These are phyloP conservation scores for Lasiosphaeriaceae sp. DNA, from an alignment of 495 filamentous ascomycete species.

Conservation along the genomic window DNA sequence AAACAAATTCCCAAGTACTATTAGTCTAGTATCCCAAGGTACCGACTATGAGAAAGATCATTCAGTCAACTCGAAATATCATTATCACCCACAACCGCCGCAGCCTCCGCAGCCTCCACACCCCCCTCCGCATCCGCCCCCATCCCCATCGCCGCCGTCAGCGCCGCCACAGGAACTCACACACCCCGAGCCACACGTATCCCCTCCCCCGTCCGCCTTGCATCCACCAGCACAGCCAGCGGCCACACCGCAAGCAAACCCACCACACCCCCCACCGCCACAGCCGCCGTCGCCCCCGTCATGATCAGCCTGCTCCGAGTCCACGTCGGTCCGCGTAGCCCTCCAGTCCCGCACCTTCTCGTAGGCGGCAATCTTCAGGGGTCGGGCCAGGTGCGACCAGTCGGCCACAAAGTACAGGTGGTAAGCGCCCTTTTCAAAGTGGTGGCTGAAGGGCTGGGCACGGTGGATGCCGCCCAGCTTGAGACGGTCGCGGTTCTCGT, in stretches of 20 bases:
- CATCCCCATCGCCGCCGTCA: background rate
- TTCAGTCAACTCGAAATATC: too few relatives aligned
- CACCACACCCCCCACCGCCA: background rate
- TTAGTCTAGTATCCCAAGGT: too few relatives aligned
- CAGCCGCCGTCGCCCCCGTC: background rate
- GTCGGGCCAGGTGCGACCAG: conserved; percentile 20
- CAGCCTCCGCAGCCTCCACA: background rate
- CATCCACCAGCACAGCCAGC: background rate
- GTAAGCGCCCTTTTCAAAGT: conserved; percentile 27
- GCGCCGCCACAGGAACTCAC: background rate
- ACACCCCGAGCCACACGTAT: background rate
- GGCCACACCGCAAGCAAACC: background rate
- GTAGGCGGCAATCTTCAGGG: conserved; percentile 21
- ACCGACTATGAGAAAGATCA: too few relatives aligned
- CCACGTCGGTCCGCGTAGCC: background rate
- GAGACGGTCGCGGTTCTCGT: conserved; percentile 22
- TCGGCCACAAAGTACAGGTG: conserved; percentile 32
- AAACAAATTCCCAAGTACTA: too few relatives aligned
- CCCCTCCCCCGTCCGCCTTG: background rate
- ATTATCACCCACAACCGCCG: background rate
- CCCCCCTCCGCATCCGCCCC: background rate
- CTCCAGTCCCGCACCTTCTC: conserved; percentile 11
- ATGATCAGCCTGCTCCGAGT: background rate
- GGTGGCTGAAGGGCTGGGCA: conserved; percentile 40
- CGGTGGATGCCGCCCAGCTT: conserved; percentile 42